Base-by-base conservation (phyloP, 1,284 basidiomycete genomes). In the Apiotrichum montevideense region DNA sequence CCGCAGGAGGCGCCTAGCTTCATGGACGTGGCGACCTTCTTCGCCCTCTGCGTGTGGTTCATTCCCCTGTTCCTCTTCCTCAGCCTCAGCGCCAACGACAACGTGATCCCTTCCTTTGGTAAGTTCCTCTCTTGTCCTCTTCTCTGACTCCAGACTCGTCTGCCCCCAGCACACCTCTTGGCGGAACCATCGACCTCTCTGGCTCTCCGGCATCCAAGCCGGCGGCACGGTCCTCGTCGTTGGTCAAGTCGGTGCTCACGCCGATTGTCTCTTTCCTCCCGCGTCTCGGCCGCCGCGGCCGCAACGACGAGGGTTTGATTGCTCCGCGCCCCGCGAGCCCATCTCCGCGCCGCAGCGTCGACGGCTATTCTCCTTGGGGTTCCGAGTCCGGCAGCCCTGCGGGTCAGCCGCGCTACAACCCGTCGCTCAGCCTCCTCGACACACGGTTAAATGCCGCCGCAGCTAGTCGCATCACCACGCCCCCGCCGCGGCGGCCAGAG, bases 11-110 rank as follows among this genome's bases (percentile, higher is more conserved):
- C 48, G 3, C 57, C 60, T 5, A 48, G 51, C 8, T 62, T 58
- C 43, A 56, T 62, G 57, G 57, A 62, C 42, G 57, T 62, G 1
- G 60, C 55, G 29, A 50, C 55, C 1, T 62, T 63, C 53, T 77
- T 77, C 9, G 80, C 79, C 43, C 80, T 79, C 55, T 82, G 79
- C 3, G 87, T 97, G 5, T 97, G 93, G 93, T 83, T 92, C 52
- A 85, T 87, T 14, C 91, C 92, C 6, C 75, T 96, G 35, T 96
- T 92, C 76, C 77, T 97, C 32, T 97, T 96, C 80, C 78, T 96
- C 63, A 94, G 90, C 70, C 78, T 97, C 55, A 94, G 90, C 64
- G 93, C 93, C 9, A 96, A 95, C 65, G 94, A 97, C 71, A 90
- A 96, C 68, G 89, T 91, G 2, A 81, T 97, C 11, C 94, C 93